Evolutionary conservation across 345 rosid genomes (phyloP).

Genomic region (Xanthoceras sorbifolium): DNA sequence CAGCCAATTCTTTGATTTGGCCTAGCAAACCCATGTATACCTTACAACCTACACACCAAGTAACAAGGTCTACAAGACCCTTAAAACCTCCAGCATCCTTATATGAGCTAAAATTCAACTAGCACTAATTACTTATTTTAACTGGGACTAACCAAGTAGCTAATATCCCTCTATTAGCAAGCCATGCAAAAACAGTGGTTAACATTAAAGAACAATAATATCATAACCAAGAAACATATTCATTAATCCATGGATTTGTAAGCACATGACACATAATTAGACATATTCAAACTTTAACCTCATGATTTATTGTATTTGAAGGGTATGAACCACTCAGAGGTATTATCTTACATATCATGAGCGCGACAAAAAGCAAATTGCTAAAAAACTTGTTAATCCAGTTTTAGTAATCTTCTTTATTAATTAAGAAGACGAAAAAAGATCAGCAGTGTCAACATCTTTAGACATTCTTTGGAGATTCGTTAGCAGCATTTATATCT

Average conservation of each 20-base stretch:
- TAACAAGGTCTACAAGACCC: not conserved
- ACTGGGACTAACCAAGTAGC: not conserved
- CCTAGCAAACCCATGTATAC: not conserved
- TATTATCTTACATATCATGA: too few species aligned
- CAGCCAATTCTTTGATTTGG: not conserved
- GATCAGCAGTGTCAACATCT: too few species aligned
- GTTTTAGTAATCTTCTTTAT: too few species aligned
- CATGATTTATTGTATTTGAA: not conserved
- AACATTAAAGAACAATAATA: not conserved
- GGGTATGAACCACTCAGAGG: not conserved
- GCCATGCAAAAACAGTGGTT: not conserved
- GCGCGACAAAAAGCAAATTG: too few species aligned
- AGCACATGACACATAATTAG: not conserved
- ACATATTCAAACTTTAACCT: not conserved
- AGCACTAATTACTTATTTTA: not conserved
- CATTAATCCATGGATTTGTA: not conserved
- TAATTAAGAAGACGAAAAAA: too few species aligned
- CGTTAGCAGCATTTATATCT: too few species aligned
- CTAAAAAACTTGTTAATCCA: too few species aligned
- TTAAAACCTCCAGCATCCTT: not conserved
- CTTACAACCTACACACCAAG: not conserved
- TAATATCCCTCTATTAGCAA: not conserved
- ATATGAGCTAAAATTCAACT: not conserved
- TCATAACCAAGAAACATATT: too few species aligned
- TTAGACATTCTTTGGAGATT: too few species aligned